Evolutionary conservation across 1,139 yeast species (phyloP), one percentile per base, ranked within the genome.

Genomic region (Yamadazyma friedrichii): DNA sequence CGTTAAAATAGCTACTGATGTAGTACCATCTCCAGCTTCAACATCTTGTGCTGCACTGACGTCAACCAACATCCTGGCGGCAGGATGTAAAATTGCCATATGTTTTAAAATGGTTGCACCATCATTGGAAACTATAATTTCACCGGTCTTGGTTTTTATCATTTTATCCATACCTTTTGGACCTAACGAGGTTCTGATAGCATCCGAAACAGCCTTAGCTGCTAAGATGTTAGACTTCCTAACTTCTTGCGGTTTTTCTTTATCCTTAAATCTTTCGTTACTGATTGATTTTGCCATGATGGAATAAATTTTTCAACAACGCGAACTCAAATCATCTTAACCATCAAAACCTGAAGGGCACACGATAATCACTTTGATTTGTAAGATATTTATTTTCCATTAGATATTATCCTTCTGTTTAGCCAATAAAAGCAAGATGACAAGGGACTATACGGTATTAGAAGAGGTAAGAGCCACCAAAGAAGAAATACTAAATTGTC

Each of bases 91-190:
- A 34, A 94, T 95, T 9, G 97, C 98, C 94, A 94, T 93, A 61
- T 94, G 98, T 58, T 88, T 85, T 54, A 94, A 73, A 55, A 94
- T 94, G 13, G 98, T 89, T 61, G 95, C 98, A 33, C 99, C 99
- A 66, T 93, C 99, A 62, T 93, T 94, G 48, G 98, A 89, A 52
- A 94, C 91, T 58, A 93, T 86, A 53, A 93, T 87, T 58, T 93
- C 93, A 31, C 98, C 98, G 39, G 78, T 78, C 42, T 91, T 85
- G 26, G 98, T 89, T 65, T 88, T 89, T 68, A 88, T 88, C 98
- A 93, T 93, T 72, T 94, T 94, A 64, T 93, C 99, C 98, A 93
- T 93, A 46, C 99, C 98, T 64, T 89, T 91, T 40, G 99, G 99
- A 28, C 99, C 99, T 45, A 93, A 72, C 9, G 98, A 89, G 3